A percentile compares a stretch with the other conserved stretches of the same genome.
phyloP scores from a whole-genome alignment of 176 grass and related monocot species.

The Rhynchospora pubera region DNA sequence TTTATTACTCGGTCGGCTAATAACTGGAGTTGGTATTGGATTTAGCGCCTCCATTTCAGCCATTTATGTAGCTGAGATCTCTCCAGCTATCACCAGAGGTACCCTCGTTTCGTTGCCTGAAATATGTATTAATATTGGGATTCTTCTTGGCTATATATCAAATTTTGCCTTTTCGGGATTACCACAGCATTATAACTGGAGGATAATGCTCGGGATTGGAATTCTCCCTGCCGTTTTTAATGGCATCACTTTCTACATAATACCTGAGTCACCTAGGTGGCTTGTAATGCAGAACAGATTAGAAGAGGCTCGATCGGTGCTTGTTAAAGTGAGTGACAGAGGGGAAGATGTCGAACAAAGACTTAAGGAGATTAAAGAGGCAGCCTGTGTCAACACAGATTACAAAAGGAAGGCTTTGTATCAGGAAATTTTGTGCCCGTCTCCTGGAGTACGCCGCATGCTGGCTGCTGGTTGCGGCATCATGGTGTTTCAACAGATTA shows the following conservation, averaged over 20 bases:
- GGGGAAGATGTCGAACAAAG: constrained; percentile 49
- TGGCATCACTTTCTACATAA: constrained; percentile 44
- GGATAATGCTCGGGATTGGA: constrained; percentile 74
- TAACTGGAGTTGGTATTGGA: constrained; percentile 66
- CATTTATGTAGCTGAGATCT: constrained; percentile 80
- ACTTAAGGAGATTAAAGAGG: constrained; percentile 56
- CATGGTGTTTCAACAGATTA: constrained; percentile 74
- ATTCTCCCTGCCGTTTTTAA: constrained; percentile 68
- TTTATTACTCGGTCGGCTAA: constrained; percentile 56
- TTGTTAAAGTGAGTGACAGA: constrained; percentile 46
- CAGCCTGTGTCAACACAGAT: constrained; percentile 32
- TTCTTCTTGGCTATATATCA: constrained; percentile 79
- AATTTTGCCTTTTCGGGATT: constrained; percentile 69
- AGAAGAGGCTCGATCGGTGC: constrained; percentile 49
- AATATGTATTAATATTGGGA: constrained; percentile 71
- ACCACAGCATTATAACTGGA: constrained; percentile 67
- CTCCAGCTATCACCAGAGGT: constrained; percentile 43
- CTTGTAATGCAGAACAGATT: constrained; percentile 66
- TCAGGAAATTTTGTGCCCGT: constrained; percentile 57
- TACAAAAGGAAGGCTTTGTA: constrained; percentile 47
- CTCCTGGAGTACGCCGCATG: constrained; percentile 54
- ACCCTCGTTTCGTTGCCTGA: constrained; percentile 71
- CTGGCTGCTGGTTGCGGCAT: constrained; percentile 61
- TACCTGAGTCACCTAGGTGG: constrained; percentile 84
- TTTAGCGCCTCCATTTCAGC: constrained; percentile 65